Evolutionary conservation across 176 grass and related monocot species (phyloP).

Genomic region (Thinopyrum elongatum): DNA sequence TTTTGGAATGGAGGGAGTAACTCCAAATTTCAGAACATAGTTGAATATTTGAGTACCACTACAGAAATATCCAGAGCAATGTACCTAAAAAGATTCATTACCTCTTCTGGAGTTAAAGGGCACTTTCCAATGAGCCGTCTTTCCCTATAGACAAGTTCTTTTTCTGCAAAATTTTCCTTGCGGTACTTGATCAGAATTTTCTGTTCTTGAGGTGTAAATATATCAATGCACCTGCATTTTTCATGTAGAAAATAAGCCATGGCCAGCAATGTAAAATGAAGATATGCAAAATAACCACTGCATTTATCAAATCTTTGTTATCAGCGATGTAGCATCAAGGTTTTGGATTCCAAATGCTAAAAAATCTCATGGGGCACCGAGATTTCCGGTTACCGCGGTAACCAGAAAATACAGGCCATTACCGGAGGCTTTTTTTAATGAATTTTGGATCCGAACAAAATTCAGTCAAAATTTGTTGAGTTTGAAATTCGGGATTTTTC

Average conservation of each 20-base stretch:
- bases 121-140: constrained; percentile 84
- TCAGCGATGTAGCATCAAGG: background rate
- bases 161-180: constrained; percentile 72
- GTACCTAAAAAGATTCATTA: constrained; percentile 13
- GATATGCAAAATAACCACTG: background rate
- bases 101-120: constrained; percentile 98
- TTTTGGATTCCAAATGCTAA: too few relatives aligned
- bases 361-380: too few relatives aligned
- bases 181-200: constrained; percentile 82
- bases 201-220: constrained; percentile 78
- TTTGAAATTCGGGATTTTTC: too few relatives aligned
- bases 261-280: background rate
- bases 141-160: constrained; percentile 66
- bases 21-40: background rate
- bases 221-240: constrained; percentile 78
- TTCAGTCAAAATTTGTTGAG: too few relatives aligned
- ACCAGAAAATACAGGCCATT: too few relatives aligned
- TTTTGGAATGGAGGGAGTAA: background rate
- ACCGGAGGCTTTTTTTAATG: too few relatives aligned
- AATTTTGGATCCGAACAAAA: too few relatives aligned
- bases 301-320: background rate
- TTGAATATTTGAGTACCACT: background rate
- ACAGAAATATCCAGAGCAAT: constrained; percentile 1
- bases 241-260: background rate
- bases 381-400: too few relatives aligned